Evolutionary conservation across 1,284 basidiomycete species (phyloP).

Genomic region (Tremellales sp.): DNA sequence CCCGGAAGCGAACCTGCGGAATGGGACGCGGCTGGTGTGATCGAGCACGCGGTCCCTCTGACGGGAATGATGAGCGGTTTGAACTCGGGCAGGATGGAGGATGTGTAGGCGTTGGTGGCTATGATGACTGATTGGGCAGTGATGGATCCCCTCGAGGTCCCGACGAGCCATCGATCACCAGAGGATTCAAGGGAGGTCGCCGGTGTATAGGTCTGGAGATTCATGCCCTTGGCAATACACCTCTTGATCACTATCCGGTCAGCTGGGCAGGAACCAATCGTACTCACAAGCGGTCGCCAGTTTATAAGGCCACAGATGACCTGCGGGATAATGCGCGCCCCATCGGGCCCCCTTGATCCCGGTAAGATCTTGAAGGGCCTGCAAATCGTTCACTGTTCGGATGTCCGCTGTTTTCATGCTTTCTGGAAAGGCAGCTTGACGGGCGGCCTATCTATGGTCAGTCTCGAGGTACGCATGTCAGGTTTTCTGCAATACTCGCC

Average conservation of each 20-base stretch:
- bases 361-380: slow-evolving; percentile 16
- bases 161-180: slow-evolving; percentile 19
- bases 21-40: slow-evolving; percentile 23
- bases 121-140: slow-evolving; percentile 19
- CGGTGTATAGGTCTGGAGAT: slow-evolving; percentile 28
- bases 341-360: slow-evolving; percentile 20
- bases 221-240: slow-evolving; percentile 18
- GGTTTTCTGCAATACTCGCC: too few species aligned
- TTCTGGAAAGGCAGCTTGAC: slow-evolving; percentile 11
- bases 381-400: slow-evolving; percentile 11
- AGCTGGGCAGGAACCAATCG: background rate
- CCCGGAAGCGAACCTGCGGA: slow-evolving; percentile 14
- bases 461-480: too few species aligned
- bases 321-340: slow-evolving; percentile 29
- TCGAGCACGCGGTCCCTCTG: slow-evolving; percentile 26
- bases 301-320: slow-evolving; percentile 33
- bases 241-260: slow-evolving; percentile 17
- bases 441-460: too few species aligned
- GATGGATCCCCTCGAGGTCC: slow-evolving; percentile 30
- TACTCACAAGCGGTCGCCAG: slow-evolving; percentile 27
- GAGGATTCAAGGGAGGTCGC: slow-evolving; percentile 8
- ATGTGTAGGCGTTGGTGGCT: slow-evolving; percentile 35
- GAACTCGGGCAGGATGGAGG: slow-evolving; percentile 28
- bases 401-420: slow-evolving; percentile 14
- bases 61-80: slow-evolving; percentile 29